Base-by-base conservation (phyloP, 345 rosid species). In the Rubroshorea leprosula region DNA sequence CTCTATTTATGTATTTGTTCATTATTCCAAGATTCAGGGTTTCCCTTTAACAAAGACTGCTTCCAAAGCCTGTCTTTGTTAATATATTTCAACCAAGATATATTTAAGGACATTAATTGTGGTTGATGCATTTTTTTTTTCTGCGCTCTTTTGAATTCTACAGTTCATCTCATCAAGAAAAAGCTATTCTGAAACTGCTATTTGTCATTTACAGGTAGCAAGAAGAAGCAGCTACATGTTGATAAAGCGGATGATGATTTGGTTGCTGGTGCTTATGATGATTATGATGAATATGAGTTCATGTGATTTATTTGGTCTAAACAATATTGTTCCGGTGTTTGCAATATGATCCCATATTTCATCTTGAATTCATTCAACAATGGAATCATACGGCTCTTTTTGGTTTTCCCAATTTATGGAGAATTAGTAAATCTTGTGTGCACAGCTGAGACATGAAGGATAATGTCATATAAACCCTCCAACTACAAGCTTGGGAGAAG, bases 181-280 rank as follows among this genome's bases (percentile, higher is more conserved):
- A 4, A 29, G 35, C 16, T 13, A 10, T 44, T 14, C 47, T 44
- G 17, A 44, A 31, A 31, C 44, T 64, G 68, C 39, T 17, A 55
- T n/a, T 31, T 52, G 49, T 15, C 17, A 31, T 52, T 17, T 62
- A 21, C 81, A 83, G 85, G 76, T 39, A 77, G 67, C 38, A 83
- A 78, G 81, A 82, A 79, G 49, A 83, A 83, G 66, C 78, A 80
- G 64, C 81, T 77, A 16, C 78, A 54, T 26, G 66, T 80, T 0
- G 85, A 80, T 61, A 83, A 64, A 65, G 76, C 80, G 1, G 83
- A 75, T 16, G 83, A 80, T 53, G 83, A 77, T 53, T 13, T 80
- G 45, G 79, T 21, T 56, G 65, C 27, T 20, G 51, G 67, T 25
- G 22, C 65, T 21, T 77, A 79, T 12, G 72, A 58, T 31, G 76